These are phyloP conservation scores for Ophiocordyceps camponoti-saundersi DNA, from an alignment of 2,329 filamentous ascomycete genomes.

Conservation along the genomic window DNA sequence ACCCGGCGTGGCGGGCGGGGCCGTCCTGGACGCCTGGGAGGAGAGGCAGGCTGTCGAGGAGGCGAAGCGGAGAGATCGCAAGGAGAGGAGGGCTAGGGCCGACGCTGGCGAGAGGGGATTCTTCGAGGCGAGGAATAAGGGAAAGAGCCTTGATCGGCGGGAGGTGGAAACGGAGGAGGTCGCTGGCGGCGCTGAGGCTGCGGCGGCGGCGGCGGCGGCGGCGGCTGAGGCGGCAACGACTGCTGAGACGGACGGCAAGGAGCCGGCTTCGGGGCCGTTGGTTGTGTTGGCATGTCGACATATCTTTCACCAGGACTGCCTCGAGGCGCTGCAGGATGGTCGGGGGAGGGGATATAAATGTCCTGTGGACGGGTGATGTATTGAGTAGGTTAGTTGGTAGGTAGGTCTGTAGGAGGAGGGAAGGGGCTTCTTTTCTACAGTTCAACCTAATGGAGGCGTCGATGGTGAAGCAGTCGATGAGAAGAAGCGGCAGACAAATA, in stretches of 20 bases:
- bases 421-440: no score
- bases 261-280: constrained; percentile 43
- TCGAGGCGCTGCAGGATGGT: constrained; percentile 46
- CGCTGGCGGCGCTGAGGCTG: constrained; percentile 4
- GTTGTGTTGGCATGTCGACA: constrained; percentile 56
- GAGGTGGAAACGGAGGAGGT: constrained; percentile 23
- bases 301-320: constrained; percentile 51
- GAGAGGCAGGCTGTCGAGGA: constrained; percentile 34
- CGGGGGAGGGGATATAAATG: constrained; percentile 36
- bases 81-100: constrained; percentile 21
- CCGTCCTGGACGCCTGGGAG: constrained; percentile 73
- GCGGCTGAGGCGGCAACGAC: constrained; percentile 7
- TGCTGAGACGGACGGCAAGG: constrained; percentile 11
- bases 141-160: constrained; percentile 22
- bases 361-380: constrained; percentile 34
- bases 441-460: no score
- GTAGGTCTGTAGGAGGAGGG: neutral
- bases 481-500: no score
- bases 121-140: constrained; percentile 21
- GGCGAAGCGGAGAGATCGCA: constrained; percentile 24
- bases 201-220: constrained; percentile 22
- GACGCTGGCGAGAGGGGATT: constrained; percentile 8
- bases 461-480: no score
- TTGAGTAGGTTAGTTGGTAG: neutral
- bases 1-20: constrained; percentile 53